Base-by-base conservation (phyloP, 257 asterid genomes). In the Salvia splendens region DNA sequence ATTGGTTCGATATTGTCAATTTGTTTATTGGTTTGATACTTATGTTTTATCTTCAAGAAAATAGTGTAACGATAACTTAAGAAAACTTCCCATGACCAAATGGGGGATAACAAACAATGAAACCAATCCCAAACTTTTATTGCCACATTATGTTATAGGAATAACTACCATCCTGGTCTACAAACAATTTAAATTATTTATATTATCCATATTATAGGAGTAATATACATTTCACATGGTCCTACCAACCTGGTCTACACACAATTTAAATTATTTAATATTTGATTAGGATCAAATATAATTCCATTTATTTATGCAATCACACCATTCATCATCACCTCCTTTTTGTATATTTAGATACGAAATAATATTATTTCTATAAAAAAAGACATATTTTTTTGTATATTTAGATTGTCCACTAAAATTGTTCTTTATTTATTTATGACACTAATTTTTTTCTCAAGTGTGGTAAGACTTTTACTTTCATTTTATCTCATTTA, bases 1-100 rank as follows among this genome's bases (percentile, higher is more conserved):
- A 16, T 33, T 45, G 67, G 41, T 47, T 58, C 24, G 67, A 69
- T 33, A 28, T 11, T 50, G 59, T 36, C 58, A 58, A 69, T 35
- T 47, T 14, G 17, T 48, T 3, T 58, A 46, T 48, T 3, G 12
- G 16, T 68, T 42, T 17, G 40, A 36, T n/a, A 66, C 30, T 4
- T 11, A 12, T 10, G 32, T 5, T 52, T 4, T 40, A 5, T 58
- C 8, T 33, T 8, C 16, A 0, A 9, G 45, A 28, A 43, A 32
- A 14, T 15, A 8, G 4, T 14, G 35, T 15, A 30, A 69, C 17
- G 4, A 32, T 68, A 46, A 38, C 40, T 14, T 28, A 43, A 58
- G 42, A 49, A 69, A 46, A 46, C 24, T 24, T 47, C 67, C 15
- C 51, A 36, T 58, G 1, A 8, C 61, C 42, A 46, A 32, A 56